phyloP scores from a whole-genome alignment of 2,329 filamentous ascomycete species.

The Trichoderma harzianum region DNA sequence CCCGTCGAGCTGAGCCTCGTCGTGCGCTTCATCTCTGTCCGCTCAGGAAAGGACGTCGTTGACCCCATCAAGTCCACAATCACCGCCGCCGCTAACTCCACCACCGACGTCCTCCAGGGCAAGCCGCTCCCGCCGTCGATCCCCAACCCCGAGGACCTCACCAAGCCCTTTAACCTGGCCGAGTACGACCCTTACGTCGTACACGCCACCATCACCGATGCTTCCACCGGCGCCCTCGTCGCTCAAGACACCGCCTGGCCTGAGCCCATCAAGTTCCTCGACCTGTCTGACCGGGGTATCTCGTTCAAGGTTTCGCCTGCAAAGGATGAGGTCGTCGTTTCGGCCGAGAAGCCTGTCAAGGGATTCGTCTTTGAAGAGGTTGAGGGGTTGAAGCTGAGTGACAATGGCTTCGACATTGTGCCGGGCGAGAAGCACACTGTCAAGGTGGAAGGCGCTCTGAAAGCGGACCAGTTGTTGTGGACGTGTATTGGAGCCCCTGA shows the following conservation, averaged over 20 bases:
- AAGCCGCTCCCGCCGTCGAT: constrained; percentile 16
- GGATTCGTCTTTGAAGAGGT: constrained; percentile 53
- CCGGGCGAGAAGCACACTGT: constrained; percentile 40
- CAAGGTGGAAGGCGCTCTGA: constrained; percentile 19
- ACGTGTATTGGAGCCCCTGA: constrained; percentile 21
- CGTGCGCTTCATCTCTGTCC: constrained; percentile 41
- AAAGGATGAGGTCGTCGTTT: constrained; percentile 27
- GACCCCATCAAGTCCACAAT: constrained; percentile 26
- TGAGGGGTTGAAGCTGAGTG: constrained; percentile 45
- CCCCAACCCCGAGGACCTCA: constrained; percentile 1
- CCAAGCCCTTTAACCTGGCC: constrained; percentile 30
- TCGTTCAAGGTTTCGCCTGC: constrained; percentile 31
- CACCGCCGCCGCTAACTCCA: constrained; percentile 35
- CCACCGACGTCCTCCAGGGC: constrained; percentile 34
- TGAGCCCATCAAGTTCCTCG: constrained; percentile 59
- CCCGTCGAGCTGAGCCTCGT: constrained; percentile 28
- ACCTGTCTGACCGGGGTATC: constrained; percentile 42
- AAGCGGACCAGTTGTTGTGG: constrained; percentile 18
- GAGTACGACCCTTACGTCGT: constrained; percentile 47
- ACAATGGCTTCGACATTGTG: constrained; percentile 58
- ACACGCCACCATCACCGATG: constrained; percentile 39
- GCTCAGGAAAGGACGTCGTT: constrained; percentile 36
- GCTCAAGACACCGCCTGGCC: constrained; percentile 56
- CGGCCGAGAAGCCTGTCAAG: constrained; percentile 50
- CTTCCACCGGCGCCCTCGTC: constrained; percentile 34